phyloP scores from a whole-genome alignment of 2,329 filamentous ascomycete species.

The Fusarium protoensiforme region DNA sequence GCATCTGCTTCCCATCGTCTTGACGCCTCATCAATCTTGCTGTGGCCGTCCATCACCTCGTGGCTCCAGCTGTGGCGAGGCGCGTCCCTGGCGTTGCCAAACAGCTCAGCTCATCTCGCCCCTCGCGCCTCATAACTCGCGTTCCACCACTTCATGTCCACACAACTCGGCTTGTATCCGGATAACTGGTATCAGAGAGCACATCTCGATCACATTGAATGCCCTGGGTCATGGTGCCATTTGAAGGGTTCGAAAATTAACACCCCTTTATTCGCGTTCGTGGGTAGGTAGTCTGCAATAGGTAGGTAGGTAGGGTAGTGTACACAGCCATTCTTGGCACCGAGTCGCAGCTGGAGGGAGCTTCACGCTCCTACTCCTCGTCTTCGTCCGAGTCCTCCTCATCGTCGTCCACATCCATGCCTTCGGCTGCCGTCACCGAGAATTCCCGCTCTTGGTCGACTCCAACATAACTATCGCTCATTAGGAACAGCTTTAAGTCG shows the following conservation, averaged over 20 bases:
- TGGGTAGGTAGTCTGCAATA: conserved; percentile 45
- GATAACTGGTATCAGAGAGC: conserved; percentile 43
- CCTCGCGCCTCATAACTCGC: conserved; percentile 42
- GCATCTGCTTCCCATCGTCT: conserved; percentile 17
- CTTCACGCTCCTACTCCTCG: conserved; percentile 36
- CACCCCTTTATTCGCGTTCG: conserved; percentile 42
- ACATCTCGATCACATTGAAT: conserved; percentile 38
- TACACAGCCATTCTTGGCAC: conserved; percentile 44
- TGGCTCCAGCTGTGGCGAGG: conserved; percentile 3
- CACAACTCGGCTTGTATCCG: conserved; percentile 46
- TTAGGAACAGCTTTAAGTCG: conserved; percentile 89
- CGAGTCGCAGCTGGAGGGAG: conserved; percentile 27
- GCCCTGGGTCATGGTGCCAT: conserved; percentile 19
- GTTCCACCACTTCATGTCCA: conserved; percentile 42
- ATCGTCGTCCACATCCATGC: conserved; percentile 93
- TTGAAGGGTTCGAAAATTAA: conserved; percentile 40
- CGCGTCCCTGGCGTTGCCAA: conserved; percentile 33
- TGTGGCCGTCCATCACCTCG: conserved; percentile 11
- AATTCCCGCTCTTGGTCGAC: conserved; percentile 97
- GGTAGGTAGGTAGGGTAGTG: conserved; percentile 32
- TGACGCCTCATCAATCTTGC: conserved; percentile 10
- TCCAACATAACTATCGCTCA: conserved; percentile 97
- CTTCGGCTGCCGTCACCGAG: conserved; percentile 85
- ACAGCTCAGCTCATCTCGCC: conserved; percentile 29
- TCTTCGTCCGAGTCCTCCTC: conserved; percentile 77